Percentiles rank a stretch among this genome's conserved stretches.
Conservation (phyloP, 805 yeast genomes). For the Suhomyces emberorum region DNA sequence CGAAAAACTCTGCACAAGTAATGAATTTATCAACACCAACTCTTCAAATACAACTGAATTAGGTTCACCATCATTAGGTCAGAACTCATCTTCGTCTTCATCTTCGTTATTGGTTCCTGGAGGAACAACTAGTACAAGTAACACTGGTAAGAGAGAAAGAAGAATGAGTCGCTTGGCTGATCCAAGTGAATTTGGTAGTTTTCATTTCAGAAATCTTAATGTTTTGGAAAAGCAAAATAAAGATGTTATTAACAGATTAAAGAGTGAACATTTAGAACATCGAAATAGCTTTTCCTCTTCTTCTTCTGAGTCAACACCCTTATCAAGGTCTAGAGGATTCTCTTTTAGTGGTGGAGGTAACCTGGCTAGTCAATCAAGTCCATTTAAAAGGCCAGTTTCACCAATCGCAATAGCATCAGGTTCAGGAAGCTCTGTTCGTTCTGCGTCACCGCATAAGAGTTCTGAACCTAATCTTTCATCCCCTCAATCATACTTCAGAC, state of each 20-base stretch:
- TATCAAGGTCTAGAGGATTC: slow-evolving; percentile 30
- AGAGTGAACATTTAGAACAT: slow-evolving; percentile 75
- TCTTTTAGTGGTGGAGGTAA: slow-evolving; percentile 20
- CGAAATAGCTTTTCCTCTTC: slow-evolving; percentile 48
- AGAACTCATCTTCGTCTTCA: slow-evolving; percentile 5
- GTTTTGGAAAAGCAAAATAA: slow-evolving; percentile 92
- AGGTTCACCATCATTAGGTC: slow-evolving; percentile 14
- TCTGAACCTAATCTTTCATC: slow-evolving; percentile 17
- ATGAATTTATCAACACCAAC: not conserved
- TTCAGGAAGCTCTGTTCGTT: slow-evolving; percentile 7
- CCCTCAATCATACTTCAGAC: slow-evolving; percentile 18
- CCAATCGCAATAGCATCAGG: slow-evolving; percentile 26
- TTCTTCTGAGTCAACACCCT: slow-evolving; percentile 43
- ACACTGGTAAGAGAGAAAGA: slow-evolving; percentile 52
- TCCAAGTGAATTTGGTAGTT: slow-evolving; percentile 83
- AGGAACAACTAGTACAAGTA: slow-evolving; percentile 6
- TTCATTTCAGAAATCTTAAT: slow-evolving; percentile 82
- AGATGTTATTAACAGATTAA: slow-evolving; percentile 83
- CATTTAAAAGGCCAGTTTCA: slow-evolving; percentile 47
- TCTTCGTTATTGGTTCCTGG: slow-evolving; percentile 11
- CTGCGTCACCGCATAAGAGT: slow-evolving; percentile 27
- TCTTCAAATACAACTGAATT: slow-evolving; percentile 7
- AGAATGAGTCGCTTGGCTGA: slow-evolving; percentile 72
- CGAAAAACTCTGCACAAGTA: slow-evolving; percentile 15
- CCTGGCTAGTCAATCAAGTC: slow-evolving; percentile 17